Conservation (phyloP, 331 rosid genomes). For the Spiraea crenata region DNA sequence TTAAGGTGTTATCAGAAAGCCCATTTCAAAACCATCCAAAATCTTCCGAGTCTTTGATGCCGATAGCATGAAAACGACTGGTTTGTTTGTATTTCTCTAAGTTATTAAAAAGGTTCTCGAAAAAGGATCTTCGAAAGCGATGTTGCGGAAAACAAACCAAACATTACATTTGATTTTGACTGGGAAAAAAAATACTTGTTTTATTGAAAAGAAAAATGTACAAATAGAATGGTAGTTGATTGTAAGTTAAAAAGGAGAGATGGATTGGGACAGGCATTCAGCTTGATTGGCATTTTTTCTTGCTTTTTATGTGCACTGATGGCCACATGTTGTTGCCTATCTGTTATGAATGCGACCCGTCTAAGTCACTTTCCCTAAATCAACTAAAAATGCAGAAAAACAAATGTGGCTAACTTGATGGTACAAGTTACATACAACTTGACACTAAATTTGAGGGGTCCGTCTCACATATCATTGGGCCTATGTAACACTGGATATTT, state of each 20-base stretch:
- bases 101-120: conserved; percentile 15
- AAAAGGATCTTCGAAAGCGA: conserved; percentile 49
- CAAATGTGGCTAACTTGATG: conserved; percentile 5
- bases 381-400: neutral
- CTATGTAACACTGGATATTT: no score
- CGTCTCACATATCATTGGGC: no score
- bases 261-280: conserved; percentile 23
- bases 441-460: neutral
- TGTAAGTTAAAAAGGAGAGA: conserved; percentile 3
- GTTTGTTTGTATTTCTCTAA: conserved; percentile 30
- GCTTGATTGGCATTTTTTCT: neutral
- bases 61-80: conserved; percentile 50
- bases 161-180: conserved; percentile 29
- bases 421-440: conserved; percentile 1
- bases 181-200: conserved; percentile 32
- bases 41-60: conserved; percentile 41
- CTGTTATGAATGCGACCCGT: conserved; percentile 48
- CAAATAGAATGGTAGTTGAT: conserved; percentile 14
- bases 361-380: conserved; percentile 29
- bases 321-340: conserved; percentile 49
- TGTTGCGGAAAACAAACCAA: conserved; percentile 36
- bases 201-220: neutral
- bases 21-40: conserved; percentile 44
- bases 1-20: conserved; percentile 36
- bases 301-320: conserved; percentile 4